phyloP scores from a whole-genome alignment of 257 asterid species.

The Capsicum chinense region DNA sequence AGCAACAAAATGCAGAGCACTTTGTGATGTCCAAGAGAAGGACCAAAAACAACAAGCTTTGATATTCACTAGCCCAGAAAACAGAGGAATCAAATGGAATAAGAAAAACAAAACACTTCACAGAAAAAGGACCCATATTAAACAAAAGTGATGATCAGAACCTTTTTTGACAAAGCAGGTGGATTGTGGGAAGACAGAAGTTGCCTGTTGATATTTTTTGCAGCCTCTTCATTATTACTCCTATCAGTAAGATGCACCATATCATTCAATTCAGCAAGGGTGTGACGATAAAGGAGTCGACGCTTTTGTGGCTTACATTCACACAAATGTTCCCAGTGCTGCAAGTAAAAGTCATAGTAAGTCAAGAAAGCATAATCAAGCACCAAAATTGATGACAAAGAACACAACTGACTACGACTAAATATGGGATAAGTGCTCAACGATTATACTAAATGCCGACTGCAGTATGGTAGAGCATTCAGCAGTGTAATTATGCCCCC shows the following conservation, averaged over 20 bases:
- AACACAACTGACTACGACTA: background rate
- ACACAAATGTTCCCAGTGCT: slow-evolving; percentile 96
- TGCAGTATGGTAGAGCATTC: background rate
- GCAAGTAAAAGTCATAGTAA: slow-evolving; percentile 39
- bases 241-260: slow-evolving; percentile 58
- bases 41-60: background rate
- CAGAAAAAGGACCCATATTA: background rate
- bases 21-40: background rate
- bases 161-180: slow-evolving; percentile 72
- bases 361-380: slow-evolving; percentile 12
- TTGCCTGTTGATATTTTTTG: slow-evolving; percentile 46
- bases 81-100: slow-evolving; percentile 7
- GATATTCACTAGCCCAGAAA: background rate
- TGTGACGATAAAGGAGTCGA: slow-evolving; percentile 78
- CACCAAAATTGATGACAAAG: slow-evolving; percentile 6
- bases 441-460: background rate
- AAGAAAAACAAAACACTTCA: background rate
- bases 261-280: slow-evolving; percentile 74
- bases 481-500: background rate
- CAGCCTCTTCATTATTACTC: slow-evolving; percentile 45
- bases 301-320: slow-evolving; percentile 82
- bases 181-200: slow-evolving; percentile 43
- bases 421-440: background rate
- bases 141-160: slow-evolving; percentile 31
- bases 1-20: slow-evolving; percentile 15